Evolutionary conservation across 495 filamentous ascomycete species (phyloP).

Genomic region (Pseudomonodictys pantanalensis): DNA sequence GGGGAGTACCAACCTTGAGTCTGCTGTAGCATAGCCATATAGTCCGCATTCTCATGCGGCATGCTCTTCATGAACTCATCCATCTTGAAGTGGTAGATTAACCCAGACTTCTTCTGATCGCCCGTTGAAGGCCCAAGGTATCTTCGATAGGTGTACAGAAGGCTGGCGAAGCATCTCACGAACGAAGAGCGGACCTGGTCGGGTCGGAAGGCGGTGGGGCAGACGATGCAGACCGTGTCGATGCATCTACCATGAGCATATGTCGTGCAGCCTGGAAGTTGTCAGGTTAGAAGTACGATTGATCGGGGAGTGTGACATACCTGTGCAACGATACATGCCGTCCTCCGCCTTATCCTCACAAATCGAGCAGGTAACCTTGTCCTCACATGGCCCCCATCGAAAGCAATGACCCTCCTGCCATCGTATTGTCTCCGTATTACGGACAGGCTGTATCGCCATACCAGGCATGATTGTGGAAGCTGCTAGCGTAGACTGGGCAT

Average conservation of each 20-base stretch:
- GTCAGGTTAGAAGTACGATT: conserved; percentile 4
- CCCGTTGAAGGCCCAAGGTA: conserved; percentile 69
- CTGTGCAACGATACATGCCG: conserved; percentile 75
- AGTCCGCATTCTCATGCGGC: conserved; percentile 86
- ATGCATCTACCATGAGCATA: conserved; percentile 78
- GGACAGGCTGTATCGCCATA: conserved; percentile 76
- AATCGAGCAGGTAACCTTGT: conserved; percentile 69
- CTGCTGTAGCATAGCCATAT: conserved; percentile 80
- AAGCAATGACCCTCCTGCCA: conserved; percentile 97
- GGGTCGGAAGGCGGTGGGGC: conserved; percentile 82
- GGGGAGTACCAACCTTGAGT: too few relatives aligned
- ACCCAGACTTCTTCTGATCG: conserved; percentile 81
- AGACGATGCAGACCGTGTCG: conserved; percentile 77
- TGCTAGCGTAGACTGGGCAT: conserved; percentile 93
- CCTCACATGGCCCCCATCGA: conserved; percentile 66
- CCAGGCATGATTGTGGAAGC: conserved; percentile 98
- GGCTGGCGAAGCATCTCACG: conserved; percentile 86
- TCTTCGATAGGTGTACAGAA: conserved; percentile 95
- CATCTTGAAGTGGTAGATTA: conserved; percentile 92
- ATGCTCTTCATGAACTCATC: conserved; percentile 87
- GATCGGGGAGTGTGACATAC: conserved; percentile 31
- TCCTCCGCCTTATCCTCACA: conserved; percentile 90
- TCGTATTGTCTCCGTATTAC: conserved; percentile 77
- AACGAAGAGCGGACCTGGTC: conserved; percentile 92
- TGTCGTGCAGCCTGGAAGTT: conserved; percentile 69